phyloP scores from a whole-genome alignment of 129 eudicot genomes.

The Ambrosia trifida region DNA sequence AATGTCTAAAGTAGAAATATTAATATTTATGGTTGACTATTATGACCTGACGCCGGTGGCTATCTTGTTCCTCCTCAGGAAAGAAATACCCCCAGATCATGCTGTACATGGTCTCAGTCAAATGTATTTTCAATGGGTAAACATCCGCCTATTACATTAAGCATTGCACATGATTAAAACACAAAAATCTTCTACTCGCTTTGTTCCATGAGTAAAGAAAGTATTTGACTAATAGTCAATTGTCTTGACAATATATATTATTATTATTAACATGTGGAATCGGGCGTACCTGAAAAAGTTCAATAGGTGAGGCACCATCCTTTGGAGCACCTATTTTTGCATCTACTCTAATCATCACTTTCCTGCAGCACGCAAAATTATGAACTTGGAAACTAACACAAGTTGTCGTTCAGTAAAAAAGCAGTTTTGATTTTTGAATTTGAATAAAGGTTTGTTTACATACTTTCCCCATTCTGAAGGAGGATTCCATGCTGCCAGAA shows the following conservation, averaged over 20 bases:
- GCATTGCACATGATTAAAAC: neutral
- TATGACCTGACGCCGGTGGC: slow-evolving; percentile 87
- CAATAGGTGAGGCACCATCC: slow-evolving; percentile 87
- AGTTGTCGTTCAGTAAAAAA: neutral
- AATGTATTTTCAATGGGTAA: slow-evolving; percentile 88
- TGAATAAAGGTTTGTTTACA: slow-evolving; percentile 23
- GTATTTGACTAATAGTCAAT: slow-evolving; percentile 7
- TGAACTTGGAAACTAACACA: neutral
- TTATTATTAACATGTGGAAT: neutral
- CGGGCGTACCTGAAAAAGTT: slow-evolving; percentile 72
- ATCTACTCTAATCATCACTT: slow-evolving; percentile 94
- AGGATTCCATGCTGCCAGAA: slow-evolving; percentile 95
- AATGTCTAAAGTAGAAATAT: slow-evolving; percentile 15
- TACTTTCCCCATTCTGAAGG: slow-evolving; percentile 99
- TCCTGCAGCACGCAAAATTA: slow-evolving; percentile 49
- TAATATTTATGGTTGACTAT: neutral
- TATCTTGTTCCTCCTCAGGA: slow-evolving; percentile 96
- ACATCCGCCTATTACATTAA: slow-evolving; percentile 60
- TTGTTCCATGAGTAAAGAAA: neutral
- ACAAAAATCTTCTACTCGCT: neutral
- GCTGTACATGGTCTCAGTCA: slow-evolving; percentile 79
- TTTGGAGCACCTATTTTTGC: slow-evolving; percentile 85
- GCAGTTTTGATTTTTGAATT: neutral
- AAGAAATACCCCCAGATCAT: slow-evolving; percentile 92
- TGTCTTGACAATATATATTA: neutral